Base-by-base conservation (phyloP, 2,329 filamentous ascomycete species). In the Neodidymelliopsis sp. region DNA sequence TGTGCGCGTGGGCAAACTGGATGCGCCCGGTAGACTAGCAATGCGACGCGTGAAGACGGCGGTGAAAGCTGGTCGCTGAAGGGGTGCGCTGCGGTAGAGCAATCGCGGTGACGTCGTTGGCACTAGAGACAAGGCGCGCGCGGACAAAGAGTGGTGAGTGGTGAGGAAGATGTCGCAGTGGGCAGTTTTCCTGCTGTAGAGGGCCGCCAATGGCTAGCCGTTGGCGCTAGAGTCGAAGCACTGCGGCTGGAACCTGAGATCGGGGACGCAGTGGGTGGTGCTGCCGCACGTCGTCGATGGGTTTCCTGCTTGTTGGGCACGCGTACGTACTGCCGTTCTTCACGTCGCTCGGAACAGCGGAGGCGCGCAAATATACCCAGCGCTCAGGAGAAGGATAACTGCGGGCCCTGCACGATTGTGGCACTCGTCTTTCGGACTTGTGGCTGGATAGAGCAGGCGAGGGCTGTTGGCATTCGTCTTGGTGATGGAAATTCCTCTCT, bases 381-480 rank as follows among this genome's bases (percentile, higher is more conserved):
- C 38, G 38, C 12, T 28, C 34, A 39, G 22, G 24, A 27, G 33
- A 33, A 49, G 38, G 51, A 54, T 46, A 48, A 53, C 49, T 35
- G 34, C 41, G 42, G 49, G 27, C 42, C 38, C 35, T 53, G 33
- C 59, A 62, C 54, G 49, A 40, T 51, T 60, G 34, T 35, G 58
- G 60, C 37, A 50, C 45, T 36, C 49, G 46, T 45, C 39, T 38
- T 37, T 60, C 62, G 63, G 63, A 40, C 42, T 34, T 37, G 46
- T 47, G 46, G 55, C 63, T 66, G 35, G 46, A 60, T 56, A 38
- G 22, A 65, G 62, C 55, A 60, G 54, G 56, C 48, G 51, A 54
- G 42, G 48, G 20, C 34, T 38, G 35, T 47, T 37, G 53, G 49
- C 51, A 47, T 43, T 35, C 42, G 35, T 57, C 33, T 55, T 50